Evolutionary conservation across 2,329 filamentous ascomycete species (phyloP).

Genomic region (Penicillium corylophilum): DNA sequence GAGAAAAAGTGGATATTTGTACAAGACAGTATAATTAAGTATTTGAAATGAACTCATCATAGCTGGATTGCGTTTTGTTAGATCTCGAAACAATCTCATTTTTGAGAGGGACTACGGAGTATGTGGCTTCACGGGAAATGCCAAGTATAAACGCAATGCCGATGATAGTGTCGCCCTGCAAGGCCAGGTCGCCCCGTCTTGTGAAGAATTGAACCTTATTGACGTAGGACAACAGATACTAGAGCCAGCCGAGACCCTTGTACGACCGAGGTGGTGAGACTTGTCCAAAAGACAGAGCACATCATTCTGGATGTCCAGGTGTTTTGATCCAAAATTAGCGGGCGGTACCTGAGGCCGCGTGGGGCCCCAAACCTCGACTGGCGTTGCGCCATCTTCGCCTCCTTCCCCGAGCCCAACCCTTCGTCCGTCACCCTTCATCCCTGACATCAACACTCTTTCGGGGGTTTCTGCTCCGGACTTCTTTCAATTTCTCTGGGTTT

Average conservation of each 20-base stretch:
- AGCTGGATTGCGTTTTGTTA: not conserved
- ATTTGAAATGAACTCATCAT: not conserved
- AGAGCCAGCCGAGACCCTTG: not conserved
- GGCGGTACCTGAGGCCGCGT: slow-evolving; percentile 22
- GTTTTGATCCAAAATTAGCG: slow-evolving; percentile 18
- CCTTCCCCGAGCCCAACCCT: slow-evolving; percentile 1
- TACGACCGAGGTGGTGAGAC: not conserved
- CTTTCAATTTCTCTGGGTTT: slow-evolving; percentile 4
- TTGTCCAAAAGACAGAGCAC: not conserved
- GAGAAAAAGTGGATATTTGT: slow-evolving; percentile 1
- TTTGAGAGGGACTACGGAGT: not conserved
- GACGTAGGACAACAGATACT: not conserved
- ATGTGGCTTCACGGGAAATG: not conserved
- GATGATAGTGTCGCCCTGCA: not conserved
- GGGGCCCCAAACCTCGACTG: slow-evolving; percentile 8
- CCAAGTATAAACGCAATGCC: not conserved
- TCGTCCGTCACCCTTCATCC: slow-evolving; percentile 10
- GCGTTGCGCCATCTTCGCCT: not conserved
- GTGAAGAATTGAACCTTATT: not conserved
- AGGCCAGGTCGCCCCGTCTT: slow-evolving; percentile 1
- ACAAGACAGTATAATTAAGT: not conserved
- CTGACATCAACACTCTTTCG: not conserved
- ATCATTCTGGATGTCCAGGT: not conserved
- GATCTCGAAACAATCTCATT: not conserved
- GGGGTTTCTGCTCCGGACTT: not conserved